A percentile compares a stretch with the other conserved stretches of the same genome.
These are phyloP conservation scores for Xylariaceae sp. DNA, from an alignment of 2,329 filamentous ascomycete genomes.

Conservation along the genomic window DNA sequence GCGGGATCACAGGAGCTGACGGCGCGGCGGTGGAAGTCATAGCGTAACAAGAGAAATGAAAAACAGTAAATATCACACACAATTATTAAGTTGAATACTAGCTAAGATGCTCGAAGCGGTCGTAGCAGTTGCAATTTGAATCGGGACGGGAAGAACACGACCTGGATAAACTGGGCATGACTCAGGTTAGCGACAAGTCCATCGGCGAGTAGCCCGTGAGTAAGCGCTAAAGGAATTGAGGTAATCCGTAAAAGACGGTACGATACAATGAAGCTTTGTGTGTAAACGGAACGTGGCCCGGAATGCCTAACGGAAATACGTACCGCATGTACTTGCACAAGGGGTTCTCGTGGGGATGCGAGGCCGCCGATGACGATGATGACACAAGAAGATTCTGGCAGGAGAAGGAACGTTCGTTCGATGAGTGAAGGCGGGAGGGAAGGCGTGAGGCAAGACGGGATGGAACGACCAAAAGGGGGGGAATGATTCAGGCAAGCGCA, in stretches of 20 bases:
- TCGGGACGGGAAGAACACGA: constrained; percentile 18
- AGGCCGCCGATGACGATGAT: not conserved
- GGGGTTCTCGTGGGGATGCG: not conserved
- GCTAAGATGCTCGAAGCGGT: constrained; percentile 22
- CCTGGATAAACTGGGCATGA: constrained; percentile 14
- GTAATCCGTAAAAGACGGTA: not conserved
- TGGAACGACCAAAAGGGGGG: not conserved
- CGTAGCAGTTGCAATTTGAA: constrained; percentile 17
- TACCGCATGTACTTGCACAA: constrained; percentile 17
- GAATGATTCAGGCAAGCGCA: too few species aligned
- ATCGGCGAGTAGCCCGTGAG: constrained; percentile 1
- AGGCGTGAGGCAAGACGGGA: not conserved
- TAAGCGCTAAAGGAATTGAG: not conserved
- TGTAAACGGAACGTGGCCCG: not conserved
- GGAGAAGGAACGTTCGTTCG: not conserved
- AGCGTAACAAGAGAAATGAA: constrained; percentile 14
- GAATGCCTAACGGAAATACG: not conserved
- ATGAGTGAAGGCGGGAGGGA: not conserved
- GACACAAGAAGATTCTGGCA: not conserved
- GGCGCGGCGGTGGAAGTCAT: constrained; percentile 51
- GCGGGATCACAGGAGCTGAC: constrained; percentile 48
- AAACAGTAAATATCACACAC: not conserved
- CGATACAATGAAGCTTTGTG: not conserved
- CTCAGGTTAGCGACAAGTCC: constrained; percentile 9
- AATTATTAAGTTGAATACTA: constrained; percentile 16